A percentile compares a stretch with the other conserved stretches of the same genome.
These are phyloP conservation scores for Emmonsiellopsis sp. DNA, from an alignment of 2,329 filamentous ascomycete genomes.

Conservation along the genomic window DNA sequence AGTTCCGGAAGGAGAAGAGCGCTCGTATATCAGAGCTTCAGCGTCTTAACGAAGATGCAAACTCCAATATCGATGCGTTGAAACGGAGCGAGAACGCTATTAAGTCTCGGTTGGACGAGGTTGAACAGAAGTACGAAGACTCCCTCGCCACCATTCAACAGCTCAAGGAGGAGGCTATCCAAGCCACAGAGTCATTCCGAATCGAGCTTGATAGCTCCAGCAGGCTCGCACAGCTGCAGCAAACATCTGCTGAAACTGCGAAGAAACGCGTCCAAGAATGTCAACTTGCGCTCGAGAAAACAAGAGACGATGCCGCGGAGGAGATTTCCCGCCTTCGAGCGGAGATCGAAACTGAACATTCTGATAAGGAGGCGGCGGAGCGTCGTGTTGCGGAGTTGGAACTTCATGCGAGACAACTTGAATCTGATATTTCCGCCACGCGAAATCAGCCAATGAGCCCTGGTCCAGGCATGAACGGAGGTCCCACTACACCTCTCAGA, in stretches of 20 bases:
- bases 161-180: slow-evolving; percentile 71
- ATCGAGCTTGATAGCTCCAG: slow-evolving; percentile 75
- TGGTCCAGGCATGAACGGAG: slow-evolving; percentile 43
- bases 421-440: slow-evolving; percentile 41
- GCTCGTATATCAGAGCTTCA: slow-evolving; percentile 81
- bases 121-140: slow-evolving; percentile 81
- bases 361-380: slow-evolving; percentile 54
- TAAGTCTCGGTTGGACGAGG: slow-evolving; percentile 69
- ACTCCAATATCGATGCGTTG: slow-evolving; percentile 65
- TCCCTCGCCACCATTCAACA: slow-evolving; percentile 72
- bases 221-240: slow-evolving; percentile 66
- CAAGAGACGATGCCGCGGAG: slow-evolving; percentile 54
- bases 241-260: slow-evolving; percentile 50
- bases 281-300: slow-evolving; percentile 46
- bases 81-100: slow-evolving; percentile 72
- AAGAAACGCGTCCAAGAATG: slow-evolving; percentile 53
- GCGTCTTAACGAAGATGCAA: slow-evolving; percentile 77
- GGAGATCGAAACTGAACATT: slow-evolving; percentile 48
- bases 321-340: slow-evolving; percentile 46
- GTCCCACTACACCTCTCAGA: slow-evolving; percentile 41
- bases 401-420: slow-evolving; percentile 50
- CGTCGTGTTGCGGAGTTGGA: slow-evolving; percentile 57
- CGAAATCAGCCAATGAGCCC: slow-evolving; percentile 45
- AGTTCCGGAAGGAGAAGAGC: slow-evolving; percentile 90
- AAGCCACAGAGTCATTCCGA: slow-evolving; percentile 76